Conservation (phyloP, 192 early-diverging fungal species). For the Coemansia sp. region DNA sequence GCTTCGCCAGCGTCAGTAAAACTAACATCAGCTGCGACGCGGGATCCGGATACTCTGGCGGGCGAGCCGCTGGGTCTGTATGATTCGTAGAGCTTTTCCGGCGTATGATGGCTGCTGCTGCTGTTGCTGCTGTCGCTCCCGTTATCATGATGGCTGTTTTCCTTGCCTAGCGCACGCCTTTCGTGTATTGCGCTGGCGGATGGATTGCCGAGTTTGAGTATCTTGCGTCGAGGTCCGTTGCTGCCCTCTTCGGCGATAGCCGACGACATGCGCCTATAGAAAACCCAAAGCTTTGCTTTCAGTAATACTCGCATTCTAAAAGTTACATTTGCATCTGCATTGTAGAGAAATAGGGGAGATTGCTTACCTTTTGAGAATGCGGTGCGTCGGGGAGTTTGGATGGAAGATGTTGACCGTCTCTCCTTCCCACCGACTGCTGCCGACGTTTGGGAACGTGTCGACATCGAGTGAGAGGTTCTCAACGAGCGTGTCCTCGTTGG, state of each 20-base stretch:
- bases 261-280: constrained; percentile 12
- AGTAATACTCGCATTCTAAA: too few species aligned
- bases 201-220: neutral
- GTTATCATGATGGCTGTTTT: neutral
- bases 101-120: constrained; percentile 10
- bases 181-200: constrained; percentile 4
- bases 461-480: neutral
- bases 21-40: constrained; percentile 20
- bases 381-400: constrained; percentile 10
- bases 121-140: neutral
- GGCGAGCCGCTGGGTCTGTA: constrained; percentile 43
- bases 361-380: constrained; percentile 11
- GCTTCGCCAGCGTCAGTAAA: constrained; percentile 19
- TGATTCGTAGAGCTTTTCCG: constrained; percentile 26
- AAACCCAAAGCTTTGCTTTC: neutral
- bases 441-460: constrained; percentile 2
- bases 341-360: too few species aligned
- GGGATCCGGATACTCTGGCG: constrained; percentile 33
- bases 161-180: neutral
- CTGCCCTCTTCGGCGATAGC: neutral
- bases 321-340: too few species aligned
- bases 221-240: neutral
- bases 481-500: constrained; percentile 15
- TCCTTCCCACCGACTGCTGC: neutral
- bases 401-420: constrained; percentile 11